Base-by-base conservation (phyloP, 805 yeast genomes). In the Metschnikowia lunata region DNA sequence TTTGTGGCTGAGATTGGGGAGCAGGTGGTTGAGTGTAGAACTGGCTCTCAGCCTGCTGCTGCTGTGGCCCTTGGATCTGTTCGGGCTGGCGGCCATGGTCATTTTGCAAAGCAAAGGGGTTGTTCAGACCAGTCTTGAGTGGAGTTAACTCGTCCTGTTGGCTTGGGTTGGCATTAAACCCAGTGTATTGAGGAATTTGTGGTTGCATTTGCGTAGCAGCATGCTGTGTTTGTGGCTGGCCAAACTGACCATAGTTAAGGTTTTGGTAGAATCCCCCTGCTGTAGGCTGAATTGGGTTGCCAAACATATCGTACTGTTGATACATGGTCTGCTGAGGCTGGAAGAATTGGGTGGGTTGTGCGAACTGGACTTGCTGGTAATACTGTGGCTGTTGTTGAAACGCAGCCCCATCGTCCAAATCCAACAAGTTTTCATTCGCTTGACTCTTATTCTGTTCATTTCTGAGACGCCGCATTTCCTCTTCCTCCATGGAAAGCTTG, bases 401-500 rank as follows among this genome's bases (percentile, higher is more conserved):
- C 13, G 66, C 64, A 3, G 30, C 23, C 35, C 57, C 61, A 46
- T 72, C 79, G 54, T 73, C 79, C 42, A 80, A 65, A 54, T 80
- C 85, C 47, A 81, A 61, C 38, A 82, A 63, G 51, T 78, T 78
- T 30, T 63, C 69, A 46, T 69, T 67, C 31, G 6, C n/a, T 12
- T 10, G 31, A 11, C n/a, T 10, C 31, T 10, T 12, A n/a, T 36
- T 37, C 47, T 73, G 76, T 34, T 48, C 49, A 8, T 47, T 64
- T 65, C 49, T 63, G 48, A 63, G 66, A 58, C 74, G 70, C 72
- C 85, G 72, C 70, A 75, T 70, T 63, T 82, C 84, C 57, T 85
- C 91, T 59, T 87, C 91, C 66, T 86, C 95, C 56, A 81, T 66
- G 36, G 87, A 78, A 53, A 87, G 72, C 62, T 79, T 78, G 47